Evolutionary conservation across 192 early-diverging fungal genomes (phyloP), one percentile per base, ranked within the genome.

Genomic region (Geranomyces michiganensis): DNA sequence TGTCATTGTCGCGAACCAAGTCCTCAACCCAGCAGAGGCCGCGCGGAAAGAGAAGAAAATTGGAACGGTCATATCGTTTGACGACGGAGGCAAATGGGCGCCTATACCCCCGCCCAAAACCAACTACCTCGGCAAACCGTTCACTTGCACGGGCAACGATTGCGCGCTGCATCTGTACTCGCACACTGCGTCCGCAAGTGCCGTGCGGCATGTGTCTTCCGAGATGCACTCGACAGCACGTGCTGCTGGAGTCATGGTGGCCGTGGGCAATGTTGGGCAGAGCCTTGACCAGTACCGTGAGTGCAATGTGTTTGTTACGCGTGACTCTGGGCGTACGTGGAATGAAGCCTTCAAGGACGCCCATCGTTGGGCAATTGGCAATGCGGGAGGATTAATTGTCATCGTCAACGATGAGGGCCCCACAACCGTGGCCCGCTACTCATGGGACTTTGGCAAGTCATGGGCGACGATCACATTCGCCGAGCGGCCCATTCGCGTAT

Each of bases 321-420:
- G 90, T 60, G 94, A 99, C 66, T 96, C 85, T 13, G 97, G 97
- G n/a, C 83, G 86, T 17, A 89, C 82, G 15, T 99, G 97, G 97
- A 58, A 56, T 9, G 88, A 93, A 74, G 82, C 93, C 21, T 84
- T 79, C 43, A 84, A 85, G 21, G 85, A 87, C 7, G 85, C 86
- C 17, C 82, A 87, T 62, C 78, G 88, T 51, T 93, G 93, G 78
- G 94, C 90, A 55, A 92, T 97, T 79, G 95, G 91, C 36, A 94
- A 98, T 68, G 90, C 94, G 68, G 97, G 97, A 26, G 88, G 89
- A 0, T 65, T 97, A 15, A 67, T 98, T 24, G 88, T 93, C 26
- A 56, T 96, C 15, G 82, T 91, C 0, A 87, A 90, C 63, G 91
- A 96, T 45, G 82, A 90, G 33, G 77, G 67, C 1, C 90, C 92